Evolutionary conservation across 352 stramenopile species (phyloP), one percentile per base, ranked within the genome.

Genomic region (Pythium aristosporum): DNA sequence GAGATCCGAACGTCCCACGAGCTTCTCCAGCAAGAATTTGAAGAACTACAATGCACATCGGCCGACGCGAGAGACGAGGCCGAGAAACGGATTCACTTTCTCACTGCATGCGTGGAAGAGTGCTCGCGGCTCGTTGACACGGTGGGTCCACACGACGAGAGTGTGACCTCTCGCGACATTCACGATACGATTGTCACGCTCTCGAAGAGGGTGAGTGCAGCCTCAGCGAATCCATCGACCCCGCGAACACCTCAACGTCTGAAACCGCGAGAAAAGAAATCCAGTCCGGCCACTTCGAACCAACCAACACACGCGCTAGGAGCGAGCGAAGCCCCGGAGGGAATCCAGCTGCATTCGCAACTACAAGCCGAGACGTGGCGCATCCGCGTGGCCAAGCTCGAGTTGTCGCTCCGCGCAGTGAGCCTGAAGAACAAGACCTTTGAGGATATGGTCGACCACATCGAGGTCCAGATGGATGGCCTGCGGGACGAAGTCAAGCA

Each of bases 401-500:
- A 86, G 52, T 50, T 72, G 32, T 73, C 74, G 8, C 52, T 89
- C 16, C 65, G 67, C 16, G 72, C 66, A 12, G 61, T 65, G 4
- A 73, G 60, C 11, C 47, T 77, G 18, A 74, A 76, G 44, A 85
- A 77, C 47, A 73, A 82, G 13, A 76, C 66, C 2, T 85, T 89
- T 32, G 73, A 86, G 59, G 76, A 85, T 37, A 75, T 70, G 16
- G 63, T 77, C 7, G 53, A 64, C 3, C 61, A 74, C 18, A 55
- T 88, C 16, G 75, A 88, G 59, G 4, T 75, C 36, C 55, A 83
- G 12, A 73, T 82, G 66, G 62, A 59, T 8, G 69, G 62, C 20
- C 54, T 82, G 21, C 80, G 67, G n/a, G 42, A 63, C 20, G 71
- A 82, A 42, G 44, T 86, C 42, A 65, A 71, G 32, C 55, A 65